phyloP scores from a whole-genome alignment of 2,329 filamentous ascomycete genomes.

The Biscogniauxia sp. region DNA sequence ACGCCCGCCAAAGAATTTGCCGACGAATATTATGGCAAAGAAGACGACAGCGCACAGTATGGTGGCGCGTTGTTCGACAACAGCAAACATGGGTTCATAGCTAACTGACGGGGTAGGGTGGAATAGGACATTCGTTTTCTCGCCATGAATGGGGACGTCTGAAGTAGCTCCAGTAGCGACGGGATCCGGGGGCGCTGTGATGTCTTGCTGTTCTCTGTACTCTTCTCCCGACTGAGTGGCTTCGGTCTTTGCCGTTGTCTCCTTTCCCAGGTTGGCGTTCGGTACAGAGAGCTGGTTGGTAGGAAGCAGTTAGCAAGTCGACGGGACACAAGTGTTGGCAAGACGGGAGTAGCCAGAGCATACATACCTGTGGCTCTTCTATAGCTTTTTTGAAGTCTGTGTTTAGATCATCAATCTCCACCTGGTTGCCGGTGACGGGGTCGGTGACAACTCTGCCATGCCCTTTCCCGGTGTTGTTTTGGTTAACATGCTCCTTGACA shows the following conservation, averaged over 20 bases:
- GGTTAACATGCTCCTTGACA: conserved; percentile 43
- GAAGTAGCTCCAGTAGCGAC: conserved; percentile 78
- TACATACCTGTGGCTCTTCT: conserved; percentile 68
- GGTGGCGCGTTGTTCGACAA: conserved; percentile 72
- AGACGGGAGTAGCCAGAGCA: conserved; percentile 12
- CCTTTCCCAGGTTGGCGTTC: conserved; percentile 81
- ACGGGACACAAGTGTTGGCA: neutral
- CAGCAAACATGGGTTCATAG: conserved; percentile 82
- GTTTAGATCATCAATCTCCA: conserved; percentile 81
- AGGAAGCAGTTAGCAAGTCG: neutral
- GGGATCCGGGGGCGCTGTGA: conserved; percentile 87
- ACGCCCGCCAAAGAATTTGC: conserved; percentile 75
- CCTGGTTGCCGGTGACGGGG: conserved; percentile 81
- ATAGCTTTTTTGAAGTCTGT: conserved; percentile 66
- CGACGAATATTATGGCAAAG: conserved; percentile 70
- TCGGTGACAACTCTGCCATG: conserved; percentile 75
- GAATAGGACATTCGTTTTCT: conserved; percentile 95
- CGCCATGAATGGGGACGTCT: conserved; percentile 91
- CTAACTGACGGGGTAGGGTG: conserved; percentile 88
- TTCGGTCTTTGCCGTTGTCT: conserved; percentile 70
- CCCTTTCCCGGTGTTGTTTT: conserved; percentile 36
- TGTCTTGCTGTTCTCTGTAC: conserved; percentile 81
- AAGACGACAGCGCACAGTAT: conserved; percentile 69
- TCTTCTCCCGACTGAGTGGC: conserved; percentile 70
- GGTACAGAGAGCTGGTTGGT: conserved; percentile 70